phyloP scores from a whole-genome alignment of 441 rosid species.

The Pelargonium cotyledonis region DNA sequence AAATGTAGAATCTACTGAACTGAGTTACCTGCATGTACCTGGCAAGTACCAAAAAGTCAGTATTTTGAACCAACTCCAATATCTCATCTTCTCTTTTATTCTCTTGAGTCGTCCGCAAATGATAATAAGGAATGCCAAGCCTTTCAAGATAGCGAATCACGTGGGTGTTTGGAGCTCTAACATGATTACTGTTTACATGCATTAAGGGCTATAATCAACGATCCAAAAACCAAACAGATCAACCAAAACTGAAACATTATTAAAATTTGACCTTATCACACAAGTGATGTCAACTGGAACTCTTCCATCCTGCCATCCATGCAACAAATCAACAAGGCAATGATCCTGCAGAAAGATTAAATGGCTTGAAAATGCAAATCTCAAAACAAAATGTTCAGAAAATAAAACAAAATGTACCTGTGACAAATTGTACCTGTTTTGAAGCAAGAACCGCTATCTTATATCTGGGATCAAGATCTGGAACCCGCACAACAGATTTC shows the following conservation, averaged over 20 bases:
- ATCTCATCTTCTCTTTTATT: constrained; percentile 67
- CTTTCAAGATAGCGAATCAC: constrained; percentile 77
- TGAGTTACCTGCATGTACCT: constrained; percentile 95
- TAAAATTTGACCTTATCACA: constrained; percentile 62
- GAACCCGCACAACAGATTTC: constrained; percentile 73
- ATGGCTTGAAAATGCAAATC: constrained; percentile 9
- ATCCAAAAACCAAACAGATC: constrained; percentile 11
- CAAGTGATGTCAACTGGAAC: constrained; percentile 82
- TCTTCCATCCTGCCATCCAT: constrained; percentile 83
- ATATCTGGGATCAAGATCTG: constrained; percentile 71
- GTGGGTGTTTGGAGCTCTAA: constrained; percentile 80
- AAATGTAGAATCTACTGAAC: constrained; percentile 10
- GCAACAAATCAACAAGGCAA: constrained; percentile 80
- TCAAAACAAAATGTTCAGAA: background rate
- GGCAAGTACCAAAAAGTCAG: constrained; percentile 86
- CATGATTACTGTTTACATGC: constrained; percentile 59
- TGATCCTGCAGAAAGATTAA: constrained; percentile 53
- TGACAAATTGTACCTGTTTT: constrained; percentile 18
- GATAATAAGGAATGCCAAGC: constrained; percentile 76
- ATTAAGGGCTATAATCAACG: constrained; percentile 16
- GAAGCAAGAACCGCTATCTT: constrained; percentile 76
- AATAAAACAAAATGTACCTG: constrained; percentile 37
- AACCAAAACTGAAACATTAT: background rate
- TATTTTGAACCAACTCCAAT: constrained; percentile 65
- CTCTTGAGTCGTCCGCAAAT: constrained; percentile 43